Conservation (phyloP, 208 protist species). For the Naegleria gruberi region DNA sequence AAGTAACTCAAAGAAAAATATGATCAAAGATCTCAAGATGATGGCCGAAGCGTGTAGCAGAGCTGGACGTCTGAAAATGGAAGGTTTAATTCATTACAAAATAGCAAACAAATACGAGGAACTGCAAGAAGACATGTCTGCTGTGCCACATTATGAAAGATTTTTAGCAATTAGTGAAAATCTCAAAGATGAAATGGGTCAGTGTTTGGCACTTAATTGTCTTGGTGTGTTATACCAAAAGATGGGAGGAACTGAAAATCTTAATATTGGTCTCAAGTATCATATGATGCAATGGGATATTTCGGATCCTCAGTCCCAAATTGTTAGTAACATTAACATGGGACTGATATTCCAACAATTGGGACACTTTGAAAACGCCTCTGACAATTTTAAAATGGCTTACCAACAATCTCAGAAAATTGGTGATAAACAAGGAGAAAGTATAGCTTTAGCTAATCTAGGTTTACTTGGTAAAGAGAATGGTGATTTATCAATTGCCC, state of each 20-base stretch:
- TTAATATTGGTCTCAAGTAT: conserved; percentile 33
- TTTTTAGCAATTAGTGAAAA: conserved; percentile 10
- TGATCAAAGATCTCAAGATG: conserved; percentile 26
- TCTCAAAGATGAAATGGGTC: neutral
- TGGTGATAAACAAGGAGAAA: conserved; percentile 34
- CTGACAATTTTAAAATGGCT: conserved; percentile 34
- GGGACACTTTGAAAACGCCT: conserved; percentile 2
- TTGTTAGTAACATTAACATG: conserved; percentile 36
- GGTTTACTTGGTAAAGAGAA: conserved; percentile 27
- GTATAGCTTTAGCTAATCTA: conserved; percentile 36
- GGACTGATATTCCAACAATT: conserved; percentile 23
- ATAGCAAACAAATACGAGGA: conserved; percentile 28
- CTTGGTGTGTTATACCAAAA: conserved; percentile 33
- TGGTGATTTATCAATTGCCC: conserved; percentile 30
- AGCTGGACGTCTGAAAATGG: conserved; percentile 32
- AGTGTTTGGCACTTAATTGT: conserved; percentile 32
- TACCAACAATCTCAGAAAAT: conserved; percentile 30
- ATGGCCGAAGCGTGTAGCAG: conserved; percentile 36
- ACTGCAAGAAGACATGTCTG: neutral
- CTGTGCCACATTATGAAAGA: conserved; percentile 26
- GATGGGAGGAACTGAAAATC: conserved; percentile 16
- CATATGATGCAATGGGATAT: conserved; percentile 34
- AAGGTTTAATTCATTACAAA: conserved; percentile 39
- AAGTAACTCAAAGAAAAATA: neutral
- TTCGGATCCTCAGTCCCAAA: conserved; percentile 16